Evolutionary conservation across 371 early-diverging fungal genomes (phyloP).

Genomic region (Mortierella sp.): DNA sequence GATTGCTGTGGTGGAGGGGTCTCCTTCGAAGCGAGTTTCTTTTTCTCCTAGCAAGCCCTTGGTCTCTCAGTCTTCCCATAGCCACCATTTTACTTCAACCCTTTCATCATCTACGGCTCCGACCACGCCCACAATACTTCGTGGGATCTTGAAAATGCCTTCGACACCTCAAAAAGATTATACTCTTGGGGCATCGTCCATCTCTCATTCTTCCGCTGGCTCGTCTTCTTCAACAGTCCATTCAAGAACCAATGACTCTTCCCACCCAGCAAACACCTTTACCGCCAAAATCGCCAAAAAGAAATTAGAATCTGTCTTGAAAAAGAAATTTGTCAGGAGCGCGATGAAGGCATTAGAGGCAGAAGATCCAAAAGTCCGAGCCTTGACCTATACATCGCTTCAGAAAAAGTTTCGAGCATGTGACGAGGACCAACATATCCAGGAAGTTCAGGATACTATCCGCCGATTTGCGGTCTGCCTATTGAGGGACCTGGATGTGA

Average conservation of each 20-base stretch:
- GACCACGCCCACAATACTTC: conserved; percentile 2
- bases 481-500: conserved; percentile 19
- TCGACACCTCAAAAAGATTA: not conserved
- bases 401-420: conserved; percentile 21
- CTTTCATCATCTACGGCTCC: not conserved
- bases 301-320: not conserved
- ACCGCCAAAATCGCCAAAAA: not conserved
- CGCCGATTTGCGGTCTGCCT: conserved; percentile 14
- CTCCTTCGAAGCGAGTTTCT: conserved; percentile 36
- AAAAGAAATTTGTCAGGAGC: conserved; percentile 10
- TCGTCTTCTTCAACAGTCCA: not conserved
- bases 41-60: conserved; percentile 38
- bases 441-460: conserved; percentile 19
- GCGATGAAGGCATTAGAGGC: conserved; percentile 15
- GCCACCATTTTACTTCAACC: no score
- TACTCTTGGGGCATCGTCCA: not conserved
- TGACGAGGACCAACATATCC: conserved; percentile 12
- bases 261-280: not conserved
- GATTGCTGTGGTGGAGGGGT: conserved; percentile 30
- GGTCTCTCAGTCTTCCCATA: conserved; percentile 15
- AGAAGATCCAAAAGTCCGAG: conserved; percentile 13
- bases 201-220: not conserved
- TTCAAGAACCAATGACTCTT: not conserved
- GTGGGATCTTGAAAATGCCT: conserved; percentile 27
- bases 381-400: conserved; percentile 9